Evolutionary conservation across 345 rosid species (phyloP).

Genomic region (Heritiera fomes): DNA sequence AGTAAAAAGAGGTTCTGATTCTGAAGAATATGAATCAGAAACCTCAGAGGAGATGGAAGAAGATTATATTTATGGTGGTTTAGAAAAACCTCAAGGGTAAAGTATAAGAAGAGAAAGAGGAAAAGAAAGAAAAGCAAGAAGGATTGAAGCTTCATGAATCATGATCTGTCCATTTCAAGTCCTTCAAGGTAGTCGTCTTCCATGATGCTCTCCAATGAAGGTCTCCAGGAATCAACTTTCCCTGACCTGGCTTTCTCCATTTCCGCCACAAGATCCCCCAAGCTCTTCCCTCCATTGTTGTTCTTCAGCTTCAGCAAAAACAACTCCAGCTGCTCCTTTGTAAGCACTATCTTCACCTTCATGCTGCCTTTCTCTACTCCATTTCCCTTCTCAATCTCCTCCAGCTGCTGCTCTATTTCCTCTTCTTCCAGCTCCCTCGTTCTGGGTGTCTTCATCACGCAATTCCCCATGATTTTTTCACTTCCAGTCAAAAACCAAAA

Average conservation of each 20-base stretch:
- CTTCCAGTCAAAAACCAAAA: not conserved
- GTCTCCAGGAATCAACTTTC: slow-evolving; percentile 46
- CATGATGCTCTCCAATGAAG: slow-evolving; percentile 62
- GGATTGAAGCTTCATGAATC: not conserved
- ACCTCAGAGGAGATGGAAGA: too few relatives aligned
- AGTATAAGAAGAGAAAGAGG: not conserved
- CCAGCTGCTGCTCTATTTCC: not conserved
- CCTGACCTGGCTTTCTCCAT: slow-evolving; percentile 15
- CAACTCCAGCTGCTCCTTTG: slow-evolving; percentile 69
- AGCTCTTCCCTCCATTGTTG: not conserved
- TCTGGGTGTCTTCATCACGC: slow-evolving; percentile 19
- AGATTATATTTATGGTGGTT: too few relatives aligned
- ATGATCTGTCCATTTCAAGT: not conserved
- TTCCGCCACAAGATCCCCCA: slow-evolving; percentile 16
- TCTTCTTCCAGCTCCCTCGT: slow-evolving; percentile 5
- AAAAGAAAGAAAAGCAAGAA: not conserved
- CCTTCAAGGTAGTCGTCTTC: slow-evolving; percentile 6
- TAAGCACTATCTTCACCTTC: slow-evolving; percentile 78
- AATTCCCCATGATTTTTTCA: slow-evolving; percentile 22
- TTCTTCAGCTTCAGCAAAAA: slow-evolving; percentile 48
- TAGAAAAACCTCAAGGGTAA: too few relatives aligned
- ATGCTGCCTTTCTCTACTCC: slow-evolving; percentile 36
- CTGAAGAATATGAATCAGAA: not conserved
- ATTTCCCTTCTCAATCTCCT: slow-evolving; percentile 1
- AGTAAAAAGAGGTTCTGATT: too few relatives aligned